Percentiles rank a stretch among this genome's conserved stretches.
Conservation (phyloP, 2,329 filamentous ascomycete genomes). For the Calonectria pteridis region DNA sequence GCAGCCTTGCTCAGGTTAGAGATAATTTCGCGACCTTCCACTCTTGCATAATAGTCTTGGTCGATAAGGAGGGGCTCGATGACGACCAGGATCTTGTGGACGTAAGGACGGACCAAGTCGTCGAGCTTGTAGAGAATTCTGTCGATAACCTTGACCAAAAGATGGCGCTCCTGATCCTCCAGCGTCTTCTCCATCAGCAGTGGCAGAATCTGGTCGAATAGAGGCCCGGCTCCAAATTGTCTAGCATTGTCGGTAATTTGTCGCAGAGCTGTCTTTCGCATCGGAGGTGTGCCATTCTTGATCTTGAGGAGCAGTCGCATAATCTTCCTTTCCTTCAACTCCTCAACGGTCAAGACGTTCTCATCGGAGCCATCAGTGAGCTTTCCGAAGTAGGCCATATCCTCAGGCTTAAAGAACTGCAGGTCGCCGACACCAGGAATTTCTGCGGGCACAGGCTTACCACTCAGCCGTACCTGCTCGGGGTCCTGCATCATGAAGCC, state of each 20-base stretch:
- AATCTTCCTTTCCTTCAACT: slow-evolving; percentile 97
- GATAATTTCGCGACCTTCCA: slow-evolving; percentile 98
- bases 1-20: slow-evolving; percentile 98
- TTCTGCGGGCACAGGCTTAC: slow-evolving; percentile 93
- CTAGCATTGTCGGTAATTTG: slow-evolving; percentile 98
- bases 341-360: slow-evolving; percentile 90
- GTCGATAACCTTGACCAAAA: slow-evolving; percentile 99
- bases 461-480: slow-evolving; percentile 83
- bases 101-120: slow-evolving; percentile 93
- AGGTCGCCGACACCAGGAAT: slow-evolving; percentile 96
- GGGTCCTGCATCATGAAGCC: slow-evolving; percentile 99
- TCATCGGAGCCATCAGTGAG: slow-evolving; percentile 95
- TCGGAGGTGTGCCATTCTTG: slow-evolving; percentile 98
- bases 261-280: slow-evolving; percentile 97
- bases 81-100: slow-evolving; percentile 98
- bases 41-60: slow-evolving; percentile 98
- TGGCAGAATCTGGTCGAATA: slow-evolving; percentile 98
- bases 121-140: slow-evolving; percentile 98
- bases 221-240: slow-evolving; percentile 91
- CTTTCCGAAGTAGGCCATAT: slow-evolving; percentile 99
- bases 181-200: slow-evolving; percentile 98
- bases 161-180: slow-evolving; percentile 97
- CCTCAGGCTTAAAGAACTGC: slow-evolving; percentile 98
- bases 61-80: slow-evolving; percentile 99
- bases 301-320: slow-evolving; percentile 97